Base-by-base conservation (phyloP, 768 basidiomycete species). In the Strobilomyces confusus region DNA sequence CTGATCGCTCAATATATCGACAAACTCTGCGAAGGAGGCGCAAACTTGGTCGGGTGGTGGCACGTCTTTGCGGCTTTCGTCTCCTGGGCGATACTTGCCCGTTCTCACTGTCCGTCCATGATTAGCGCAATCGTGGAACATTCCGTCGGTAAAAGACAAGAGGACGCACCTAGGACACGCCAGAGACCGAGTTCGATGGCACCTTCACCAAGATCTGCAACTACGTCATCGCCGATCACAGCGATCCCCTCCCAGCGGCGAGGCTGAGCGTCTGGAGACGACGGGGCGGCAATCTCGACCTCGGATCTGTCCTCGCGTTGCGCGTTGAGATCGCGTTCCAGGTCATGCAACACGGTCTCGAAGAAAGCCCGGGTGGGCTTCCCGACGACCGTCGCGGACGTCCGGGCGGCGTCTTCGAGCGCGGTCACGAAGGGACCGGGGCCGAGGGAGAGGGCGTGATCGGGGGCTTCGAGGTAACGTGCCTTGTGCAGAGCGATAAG, bases 401-500 rank as follows among this genome's bases (percentile, higher is more conserved):
- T 62, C 0, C 74, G 77, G 0, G 78, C 55, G 1, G 84, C 84
- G 15, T 70, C 65, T 60, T 88, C 85, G 14, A 89, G 73, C 0
- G 82, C 84, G 2, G 73, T 66, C 17, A 89, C 78, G 60, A 89
- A 89, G 3, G 86, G 84, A 0, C 87, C 86, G 0, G 85, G 83
- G 2, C 87, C 87, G 13, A 88, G 72, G 4, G 82, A n/a, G n/a
- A n/a, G 73, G 0, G 69, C 68, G 0, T 75, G 79, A 29, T 79
- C 75, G 5, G 72, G 59, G 19, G 67, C 67, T 58, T 80, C 70
- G 25, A 83, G 65, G 67, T 79, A 85, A 48, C 75, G 76, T 2
- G 80, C 76, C 45, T 76, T 74, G 67, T 87, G 84, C 0, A 86
- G 80, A 0, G 81, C 83, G 26, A 88, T 78, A 48, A 87, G 71